phyloP scores from a whole-genome alignment of 345 rosid species.

The Eutrema yunnanense region DNA sequence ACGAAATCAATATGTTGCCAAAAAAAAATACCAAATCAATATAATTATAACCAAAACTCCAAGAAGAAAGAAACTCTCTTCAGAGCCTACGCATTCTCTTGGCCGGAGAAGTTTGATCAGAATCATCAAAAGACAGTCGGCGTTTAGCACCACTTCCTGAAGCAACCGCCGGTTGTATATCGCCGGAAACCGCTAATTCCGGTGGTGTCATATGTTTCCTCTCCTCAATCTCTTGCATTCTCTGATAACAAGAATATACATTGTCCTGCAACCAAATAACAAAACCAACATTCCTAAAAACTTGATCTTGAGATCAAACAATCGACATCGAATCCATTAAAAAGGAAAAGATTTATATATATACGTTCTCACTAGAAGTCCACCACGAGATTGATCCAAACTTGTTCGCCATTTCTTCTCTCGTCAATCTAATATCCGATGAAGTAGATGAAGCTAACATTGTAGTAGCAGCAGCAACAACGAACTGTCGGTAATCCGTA shows the following conservation, averaged over 20 bases:
- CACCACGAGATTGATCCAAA: slow-evolving; percentile 42
- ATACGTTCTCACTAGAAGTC: slow-evolving; percentile 51
- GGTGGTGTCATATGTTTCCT: slow-evolving; percentile 39
- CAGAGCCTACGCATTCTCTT: slow-evolving; percentile 42
- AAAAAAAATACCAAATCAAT: slow-evolving; percentile 17
- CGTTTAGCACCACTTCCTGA: slow-evolving; percentile 51
- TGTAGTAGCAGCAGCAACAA: slow-evolving; percentile 76
- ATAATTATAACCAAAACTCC: slow-evolving; percentile 26
- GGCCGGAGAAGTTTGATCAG: slow-evolving; percentile 30
- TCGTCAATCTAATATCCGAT: slow-evolving; percentile 38
- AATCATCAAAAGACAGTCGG: slow-evolving; percentile 49
- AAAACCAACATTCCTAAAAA: not conserved
- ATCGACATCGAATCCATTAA: not conserved
- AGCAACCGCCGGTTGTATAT: slow-evolving; percentile 4
- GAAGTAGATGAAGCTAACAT: slow-evolving; percentile 48
- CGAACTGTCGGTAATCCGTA: slow-evolving; percentile 60
- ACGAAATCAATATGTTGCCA: slow-evolving; percentile 26
- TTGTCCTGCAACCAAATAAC: slow-evolving; percentile 46
- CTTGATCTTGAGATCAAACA: not conserved
- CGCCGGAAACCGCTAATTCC: not conserved
- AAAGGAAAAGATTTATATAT: not conserved
- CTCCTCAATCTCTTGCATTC: slow-evolving; percentile 51
- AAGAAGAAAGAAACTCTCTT: slow-evolving; percentile 19
- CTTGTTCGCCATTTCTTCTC: slow-evolving; percentile 46
- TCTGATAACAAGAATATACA: slow-evolving; percentile 44